These are phyloP conservation scores for Cornus controversa DNA, from an alignment of 148 eudicot genomes.

Conservation along the genomic window DNA sequence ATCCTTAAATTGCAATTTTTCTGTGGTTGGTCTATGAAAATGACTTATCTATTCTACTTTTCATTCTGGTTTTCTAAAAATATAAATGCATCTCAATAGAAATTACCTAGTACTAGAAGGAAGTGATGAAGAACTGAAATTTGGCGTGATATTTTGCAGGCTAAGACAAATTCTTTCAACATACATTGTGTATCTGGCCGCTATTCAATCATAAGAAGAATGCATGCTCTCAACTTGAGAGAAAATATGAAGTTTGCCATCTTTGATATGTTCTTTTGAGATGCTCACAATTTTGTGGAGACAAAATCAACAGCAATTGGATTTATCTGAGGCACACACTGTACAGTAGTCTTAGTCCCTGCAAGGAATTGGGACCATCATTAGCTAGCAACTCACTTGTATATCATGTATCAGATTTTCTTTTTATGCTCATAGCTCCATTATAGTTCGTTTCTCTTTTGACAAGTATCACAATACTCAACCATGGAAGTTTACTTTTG, in stretches of 20 bases:
- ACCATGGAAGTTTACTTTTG: too few species aligned
- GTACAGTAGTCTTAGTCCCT: constrained; percentile 13
- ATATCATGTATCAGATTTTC: constrained; percentile 19
- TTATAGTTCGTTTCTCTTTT: background rate
- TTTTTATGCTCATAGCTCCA: constrained; percentile 5
- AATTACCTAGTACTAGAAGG: background rate
- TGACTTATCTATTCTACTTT: background rate
- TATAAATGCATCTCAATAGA: background rate
- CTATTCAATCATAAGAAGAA: background rate
- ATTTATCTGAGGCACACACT: background rate
- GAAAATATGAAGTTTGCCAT: background rate
- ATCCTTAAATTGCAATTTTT: background rate
- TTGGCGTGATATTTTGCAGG: constrained; percentile 14
- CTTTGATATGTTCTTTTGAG: background rate
- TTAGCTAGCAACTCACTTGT: constrained; percentile 3
- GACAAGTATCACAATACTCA: too few species aligned
- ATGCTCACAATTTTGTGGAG: constrained; percentile 1
- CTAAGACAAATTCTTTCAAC: constrained; percentile 6
- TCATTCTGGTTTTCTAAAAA: background rate
- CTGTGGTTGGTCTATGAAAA: background rate
- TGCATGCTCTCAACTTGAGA: too few species aligned
- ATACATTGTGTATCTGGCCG: background rate
- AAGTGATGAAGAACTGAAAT: constrained; percentile 7
- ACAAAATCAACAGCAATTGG: background rate
- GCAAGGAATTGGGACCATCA: background rate